Base-by-base conservation (phyloP, 2,329 filamentous ascomycete species). In the Periconia sp. region DNA sequence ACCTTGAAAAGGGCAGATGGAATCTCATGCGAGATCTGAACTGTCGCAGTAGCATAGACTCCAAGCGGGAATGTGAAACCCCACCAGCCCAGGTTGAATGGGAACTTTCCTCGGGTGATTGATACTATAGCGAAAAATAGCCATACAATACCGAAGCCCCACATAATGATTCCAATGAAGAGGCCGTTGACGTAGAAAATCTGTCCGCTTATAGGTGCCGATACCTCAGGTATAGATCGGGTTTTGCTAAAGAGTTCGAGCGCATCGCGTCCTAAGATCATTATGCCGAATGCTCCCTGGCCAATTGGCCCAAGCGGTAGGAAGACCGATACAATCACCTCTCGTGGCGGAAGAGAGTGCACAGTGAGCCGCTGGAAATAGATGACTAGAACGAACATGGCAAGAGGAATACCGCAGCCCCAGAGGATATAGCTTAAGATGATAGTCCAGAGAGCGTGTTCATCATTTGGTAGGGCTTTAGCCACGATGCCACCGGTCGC, bases 361-460 rank as follows among this genome's bases (percentile, higher is more conserved):
- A 87, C 62, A 4, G 79, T 81, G 11, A 88, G 71, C 15, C 84
- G 80, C 52, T 85, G 80, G 59, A 86, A 86, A 66, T 88, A 88
- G 8, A 87, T 75, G 2, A 79, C 80, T 25, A 87, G 68, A 22
- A 86, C 76, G 40, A 78, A 73, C 58, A 82, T 76, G 2, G 83
- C 78, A 44, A 87, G 65, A 0, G 77, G 78, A 1, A 75, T 74
- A 8, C 82, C 83, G 32, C 81, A 80, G 1, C 84, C 84, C 82
- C 82, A 87, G 37, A 88, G 77, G 17, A 86, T 71, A 59, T 87
- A 88, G 9, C 77, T 83, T 11, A 73, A 73, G n/a, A 86, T 69
- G 23, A 87, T 56, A 0, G 84, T 88, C 40, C 76, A 78, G 26
- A 85, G 59, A 8, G 79, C 80, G 50, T 82, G 75, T 17, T 72